Percentiles rank a stretch among this genome's conserved stretches.
Evolutionary conservation across 805 yeast species (phyloP).

Genomic region (Isabelozyma rhagii): DNA sequence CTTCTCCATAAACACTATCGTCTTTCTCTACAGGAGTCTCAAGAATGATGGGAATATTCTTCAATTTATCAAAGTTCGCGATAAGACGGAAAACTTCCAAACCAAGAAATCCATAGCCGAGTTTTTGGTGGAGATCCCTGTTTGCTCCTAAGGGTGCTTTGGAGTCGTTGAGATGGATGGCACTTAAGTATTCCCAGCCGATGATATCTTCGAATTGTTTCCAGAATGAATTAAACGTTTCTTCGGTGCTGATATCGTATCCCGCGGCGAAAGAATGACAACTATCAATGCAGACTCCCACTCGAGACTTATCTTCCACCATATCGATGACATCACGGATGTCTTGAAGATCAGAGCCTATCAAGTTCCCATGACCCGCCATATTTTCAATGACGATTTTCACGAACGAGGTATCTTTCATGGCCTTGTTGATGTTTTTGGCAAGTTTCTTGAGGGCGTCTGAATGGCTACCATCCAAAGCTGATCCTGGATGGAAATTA

Average conservation of each 20-base stretch:
- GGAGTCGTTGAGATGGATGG: constrained; percentile 90
- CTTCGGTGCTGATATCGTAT: constrained; percentile 70
- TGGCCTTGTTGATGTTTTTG: constrained; percentile 73
- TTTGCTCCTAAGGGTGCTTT: constrained; percentile 90
- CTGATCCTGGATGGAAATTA: constrained; percentile 93
- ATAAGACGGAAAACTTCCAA: constrained; percentile 77
- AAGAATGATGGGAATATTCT: constrained; percentile 71
- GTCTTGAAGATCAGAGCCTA: constrained; percentile 81
- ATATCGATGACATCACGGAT: constrained; percentile 67
- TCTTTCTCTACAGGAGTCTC: constrained; percentile 82
- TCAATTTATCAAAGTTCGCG: constrained; percentile 64
- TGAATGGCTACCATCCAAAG: constrained; percentile 63
- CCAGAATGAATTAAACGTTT: constrained; percentile 67
- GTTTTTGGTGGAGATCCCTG: constrained; percentile 84
- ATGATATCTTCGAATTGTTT: constrained; percentile 64
- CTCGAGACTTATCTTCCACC: constrained; percentile 76
- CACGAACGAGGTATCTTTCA: constrained; percentile 68
- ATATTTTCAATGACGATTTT: constrained; percentile 91
- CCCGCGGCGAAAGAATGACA: constrained; percentile 98
- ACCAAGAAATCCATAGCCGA: constrained; percentile 89
- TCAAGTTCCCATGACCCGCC: constrained; percentile 95
- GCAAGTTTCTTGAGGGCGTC: constrained; percentile 72
- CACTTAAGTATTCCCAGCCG: constrained; percentile 72
- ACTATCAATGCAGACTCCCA: constrained; percentile 96
- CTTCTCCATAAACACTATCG: constrained; percentile 70